Evolutionary conservation across 176 grass and related monocot species (phyloP).

Genomic region (Bolboschoenus planiculmis): DNA sequence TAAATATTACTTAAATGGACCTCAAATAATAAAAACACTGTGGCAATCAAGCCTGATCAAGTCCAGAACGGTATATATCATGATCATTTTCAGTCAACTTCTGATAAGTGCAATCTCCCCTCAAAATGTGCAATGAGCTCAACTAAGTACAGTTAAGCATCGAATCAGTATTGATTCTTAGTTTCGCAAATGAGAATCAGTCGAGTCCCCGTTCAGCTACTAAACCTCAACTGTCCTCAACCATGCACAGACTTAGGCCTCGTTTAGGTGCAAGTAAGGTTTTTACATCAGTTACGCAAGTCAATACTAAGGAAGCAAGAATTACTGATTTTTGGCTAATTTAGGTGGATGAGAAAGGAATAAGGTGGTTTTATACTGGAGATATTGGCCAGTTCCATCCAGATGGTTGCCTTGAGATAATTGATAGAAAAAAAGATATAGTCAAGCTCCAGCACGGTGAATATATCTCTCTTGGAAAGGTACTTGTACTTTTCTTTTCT

Average conservation of each 20-base stretch:
- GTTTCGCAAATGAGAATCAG: not conserved
- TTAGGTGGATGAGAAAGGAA: conserved; percentile 63
- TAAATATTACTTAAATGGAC: not conserved
- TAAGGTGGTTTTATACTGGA: conserved; percentile 80
- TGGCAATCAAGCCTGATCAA: not conserved
- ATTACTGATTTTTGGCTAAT: not conserved
- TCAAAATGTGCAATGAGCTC: not conserved
- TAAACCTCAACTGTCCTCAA: not conserved
- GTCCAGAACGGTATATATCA: not conserved
- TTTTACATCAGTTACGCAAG: not conserved
- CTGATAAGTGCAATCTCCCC: not conserved
- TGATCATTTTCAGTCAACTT: not conserved
- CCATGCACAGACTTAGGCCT: not conserved
- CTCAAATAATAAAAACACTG: not conserved
- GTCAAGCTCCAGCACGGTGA: conserved; percentile 95
- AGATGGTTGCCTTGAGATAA: conserved; percentile 78
- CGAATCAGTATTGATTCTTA: not conserved
- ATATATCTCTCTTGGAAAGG: conserved; percentile 89
- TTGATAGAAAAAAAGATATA: conserved; percentile 91
- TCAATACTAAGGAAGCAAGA: not conserved
- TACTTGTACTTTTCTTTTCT: conserved; percentile 18
- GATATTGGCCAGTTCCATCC: conserved; percentile 88
- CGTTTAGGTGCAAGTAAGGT: not conserved
- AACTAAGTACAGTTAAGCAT: not conserved
- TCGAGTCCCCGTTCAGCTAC: not conserved